Evolutionary conservation across 2,329 filamentous ascomycete species (phyloP).

Genomic region (Neurospora sp.): DNA sequence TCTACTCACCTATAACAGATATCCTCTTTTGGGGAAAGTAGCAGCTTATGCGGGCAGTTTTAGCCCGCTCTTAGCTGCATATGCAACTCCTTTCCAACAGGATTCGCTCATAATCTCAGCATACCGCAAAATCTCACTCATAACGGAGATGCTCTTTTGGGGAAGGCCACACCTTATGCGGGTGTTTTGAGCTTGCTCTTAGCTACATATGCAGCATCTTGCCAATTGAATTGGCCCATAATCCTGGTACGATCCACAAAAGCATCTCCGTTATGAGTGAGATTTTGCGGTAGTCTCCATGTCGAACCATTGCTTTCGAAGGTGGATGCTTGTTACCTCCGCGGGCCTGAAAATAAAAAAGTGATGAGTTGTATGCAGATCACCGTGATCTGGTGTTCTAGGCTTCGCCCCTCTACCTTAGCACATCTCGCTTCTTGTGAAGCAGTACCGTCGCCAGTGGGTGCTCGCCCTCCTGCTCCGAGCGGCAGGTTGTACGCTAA

Average conservation of each 20-base stretch:
- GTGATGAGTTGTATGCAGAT: neutral
- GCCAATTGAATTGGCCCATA: neutral
- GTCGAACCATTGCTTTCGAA: neutral
- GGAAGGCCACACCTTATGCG: neutral
- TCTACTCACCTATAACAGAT: neutral
- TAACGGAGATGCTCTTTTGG: neutral
- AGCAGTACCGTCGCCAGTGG: neutral
- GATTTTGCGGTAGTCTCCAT: neutral
- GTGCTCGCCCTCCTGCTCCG: neutral
- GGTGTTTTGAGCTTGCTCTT: neutral
- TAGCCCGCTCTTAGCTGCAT: neutral
- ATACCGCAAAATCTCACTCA: neutral
- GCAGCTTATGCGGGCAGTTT: neutral
- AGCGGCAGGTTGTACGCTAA: constrained; percentile 9
- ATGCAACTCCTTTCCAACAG: neutral
- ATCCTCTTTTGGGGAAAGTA: neutral
- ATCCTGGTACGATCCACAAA: neutral
- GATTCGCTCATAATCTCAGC: neutral
- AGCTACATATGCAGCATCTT: neutral
- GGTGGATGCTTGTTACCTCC: neutral
- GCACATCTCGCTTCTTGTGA: neutral
- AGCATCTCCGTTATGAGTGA: neutral
- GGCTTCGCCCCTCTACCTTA: neutral
- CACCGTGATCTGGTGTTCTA: neutral
- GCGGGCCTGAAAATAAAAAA: neutral